Evolutionary conservation across 2,329 filamentous ascomycete genomes (phyloP).

Genomic region (Fusarium acutatum): DNA sequence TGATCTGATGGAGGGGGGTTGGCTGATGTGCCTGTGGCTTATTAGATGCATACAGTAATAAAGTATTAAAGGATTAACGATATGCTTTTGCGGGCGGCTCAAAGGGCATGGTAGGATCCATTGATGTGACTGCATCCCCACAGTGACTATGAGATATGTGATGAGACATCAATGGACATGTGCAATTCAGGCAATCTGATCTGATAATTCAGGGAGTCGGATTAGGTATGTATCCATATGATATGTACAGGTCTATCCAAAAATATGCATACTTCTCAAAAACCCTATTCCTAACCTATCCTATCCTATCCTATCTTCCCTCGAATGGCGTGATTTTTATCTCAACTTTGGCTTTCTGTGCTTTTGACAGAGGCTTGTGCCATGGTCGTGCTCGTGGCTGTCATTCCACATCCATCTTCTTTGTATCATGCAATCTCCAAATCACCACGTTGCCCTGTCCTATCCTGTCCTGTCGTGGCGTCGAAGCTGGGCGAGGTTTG

Average conservation of each 20-base stretch:
- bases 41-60: background rate
- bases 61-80: background rate
- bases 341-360: background rate
- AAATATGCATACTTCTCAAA: conserved; percentile 27
- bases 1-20: conserved; percentile 31
- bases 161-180: background rate
- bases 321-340: background rate
- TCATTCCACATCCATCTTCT: conserved; percentile 1
- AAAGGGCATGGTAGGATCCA: background rate
- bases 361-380: background rate
- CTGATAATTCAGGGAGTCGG: conserved; percentile 15
- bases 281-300: background rate
- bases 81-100: conserved; percentile 17
- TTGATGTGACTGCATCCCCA: conserved; percentile 5
- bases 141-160: background rate
- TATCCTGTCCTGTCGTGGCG: conserved; percentile 2
- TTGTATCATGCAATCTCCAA: conserved; percentile 6
- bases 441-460: conserved; percentile 8
- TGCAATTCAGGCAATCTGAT: background rate
- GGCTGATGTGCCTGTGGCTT: conserved; percentile 10
- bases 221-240: conserved; percentile 18
- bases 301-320: background rate
- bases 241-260: conserved; percentile 24
- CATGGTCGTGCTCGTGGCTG: background rate
- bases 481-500: conserved; percentile 7